Evolutionary conservation across 805 yeast species (phyloP).

Genomic region (Metschnikowia bowlesiae): DNA sequence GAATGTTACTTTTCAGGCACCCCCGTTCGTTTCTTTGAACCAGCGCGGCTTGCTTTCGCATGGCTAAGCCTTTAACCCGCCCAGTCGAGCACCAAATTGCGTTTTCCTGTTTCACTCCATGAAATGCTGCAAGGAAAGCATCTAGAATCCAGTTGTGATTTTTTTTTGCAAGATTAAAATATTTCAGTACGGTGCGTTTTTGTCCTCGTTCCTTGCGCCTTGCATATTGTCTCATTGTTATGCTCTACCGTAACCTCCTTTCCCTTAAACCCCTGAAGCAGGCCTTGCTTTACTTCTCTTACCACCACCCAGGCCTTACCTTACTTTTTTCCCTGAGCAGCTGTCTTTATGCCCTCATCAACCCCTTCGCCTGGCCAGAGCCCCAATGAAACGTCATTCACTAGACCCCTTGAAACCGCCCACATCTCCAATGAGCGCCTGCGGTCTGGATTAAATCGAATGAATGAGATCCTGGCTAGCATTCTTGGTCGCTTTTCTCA

Average conservation of each 20-base stretch:
- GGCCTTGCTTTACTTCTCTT: not conserved
- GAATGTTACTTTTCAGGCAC: not conserved
- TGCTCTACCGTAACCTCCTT: not conserved
- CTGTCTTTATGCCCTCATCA: not conserved
- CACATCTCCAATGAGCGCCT: conserved; percentile 2
- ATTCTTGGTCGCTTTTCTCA: conserved; percentile 1
- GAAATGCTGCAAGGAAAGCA: not conserved
- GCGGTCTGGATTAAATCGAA: conserved; percentile 2
- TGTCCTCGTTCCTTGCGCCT: not conserved
- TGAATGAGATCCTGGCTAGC: conserved; percentile 9
- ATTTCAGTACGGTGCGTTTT: not conserved
- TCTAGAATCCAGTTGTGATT: not conserved
- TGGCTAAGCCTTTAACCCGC: not conserved
- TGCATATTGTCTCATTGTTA: conserved; percentile 4
- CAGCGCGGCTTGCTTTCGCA: not conserved
- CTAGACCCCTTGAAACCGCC: not conserved
- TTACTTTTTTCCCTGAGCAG: not conserved
- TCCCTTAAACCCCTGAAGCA: not conserved
- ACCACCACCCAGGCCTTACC: not conserved
- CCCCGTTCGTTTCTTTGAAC: not conserved
- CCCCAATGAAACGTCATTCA: not conserved
- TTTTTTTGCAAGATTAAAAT: not conserved
- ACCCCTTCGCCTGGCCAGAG: not conserved
- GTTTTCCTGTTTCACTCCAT: not conserved
- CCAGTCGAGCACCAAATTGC: not conserved